Percentiles rank a stretch among this genome's conserved stretches.
These are phyloP conservation scores for Penicillium diatomitis DNA, from an alignment of 495 filamentous ascomycete species.

Conservation along the genomic window DNA sequence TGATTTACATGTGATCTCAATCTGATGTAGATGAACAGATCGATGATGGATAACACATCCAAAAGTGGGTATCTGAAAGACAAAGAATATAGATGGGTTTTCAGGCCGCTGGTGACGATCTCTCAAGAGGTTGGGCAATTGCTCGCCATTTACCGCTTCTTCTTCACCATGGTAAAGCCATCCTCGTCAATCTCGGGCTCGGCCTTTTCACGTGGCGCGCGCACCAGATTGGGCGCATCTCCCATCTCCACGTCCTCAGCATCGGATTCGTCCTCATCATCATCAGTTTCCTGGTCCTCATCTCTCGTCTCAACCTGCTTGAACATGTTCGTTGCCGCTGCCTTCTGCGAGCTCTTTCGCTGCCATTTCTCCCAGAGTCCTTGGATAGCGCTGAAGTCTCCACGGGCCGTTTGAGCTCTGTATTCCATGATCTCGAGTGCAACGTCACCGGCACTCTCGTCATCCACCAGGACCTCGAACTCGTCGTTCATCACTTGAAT, in stretches of 20 bases:
- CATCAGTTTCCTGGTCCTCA: conserved; percentile 44
- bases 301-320: conserved; percentile 45
- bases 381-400: conserved; percentile 60
- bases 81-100: too few relatives aligned
- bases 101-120: too few relatives aligned
- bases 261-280: conserved; percentile 48
- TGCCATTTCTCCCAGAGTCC: conserved; percentile 59
- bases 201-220: conserved; percentile 50
- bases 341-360: conserved; percentile 43
- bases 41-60: too few relatives aligned
- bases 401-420: conserved; percentile 48
- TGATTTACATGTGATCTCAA: too few relatives aligned
- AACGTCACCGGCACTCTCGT: conserved; percentile 69
- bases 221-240: conserved; percentile 55
- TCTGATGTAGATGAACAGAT: too few relatives aligned
- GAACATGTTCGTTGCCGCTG: conserved; percentile 44
- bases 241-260: conserved; percentile 66
- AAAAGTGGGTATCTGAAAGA: too few relatives aligned
- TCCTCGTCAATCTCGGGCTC: conserved; percentile 84
- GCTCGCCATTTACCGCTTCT: conserved; percentile 34
- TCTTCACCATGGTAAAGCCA: conserved; percentile 88
- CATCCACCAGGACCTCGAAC: conserved; percentile 85
- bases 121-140: too few relatives aligned
- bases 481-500: conserved; percentile 91
- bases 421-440: conserved; percentile 63